phyloP scores from a whole-genome alignment of 148 eudicot species.

The Vaccinium darrowii region DNA sequence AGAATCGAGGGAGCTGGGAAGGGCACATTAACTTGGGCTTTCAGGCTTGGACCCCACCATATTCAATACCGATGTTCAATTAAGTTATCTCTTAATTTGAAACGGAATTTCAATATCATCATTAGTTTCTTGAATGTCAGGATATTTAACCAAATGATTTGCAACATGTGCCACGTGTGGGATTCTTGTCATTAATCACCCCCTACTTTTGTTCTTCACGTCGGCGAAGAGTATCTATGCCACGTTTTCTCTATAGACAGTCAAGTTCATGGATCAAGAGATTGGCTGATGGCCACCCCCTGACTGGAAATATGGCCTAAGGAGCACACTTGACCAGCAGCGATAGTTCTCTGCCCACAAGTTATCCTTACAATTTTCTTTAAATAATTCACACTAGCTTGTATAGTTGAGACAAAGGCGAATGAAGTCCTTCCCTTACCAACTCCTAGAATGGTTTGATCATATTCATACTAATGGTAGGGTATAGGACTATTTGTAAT shows the following conservation, averaged over 20 bases:
- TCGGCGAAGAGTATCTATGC: background rate
- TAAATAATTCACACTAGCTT: background rate
- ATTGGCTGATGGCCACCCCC: background rate
- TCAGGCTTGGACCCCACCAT: background rate
- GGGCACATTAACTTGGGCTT: background rate
- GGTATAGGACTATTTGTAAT: no score
- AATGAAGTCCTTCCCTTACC: no score
- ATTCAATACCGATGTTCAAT: background rate
- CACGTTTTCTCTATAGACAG: background rate
- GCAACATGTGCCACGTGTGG: no score
- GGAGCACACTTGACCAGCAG: background rate
- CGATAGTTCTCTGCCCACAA: background rate
- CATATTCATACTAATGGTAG: no score
- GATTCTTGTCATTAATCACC: background rate
- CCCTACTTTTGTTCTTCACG: background rate
- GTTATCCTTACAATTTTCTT: background rate
- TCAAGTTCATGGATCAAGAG: slow-evolving; percentile 8
- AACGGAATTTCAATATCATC: background rate
- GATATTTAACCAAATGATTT: background rate
- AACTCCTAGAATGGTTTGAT: no score
- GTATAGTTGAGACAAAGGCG: no score
- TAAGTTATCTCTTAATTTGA: background rate
- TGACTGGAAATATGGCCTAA: background rate
- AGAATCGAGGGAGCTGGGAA: background rate
- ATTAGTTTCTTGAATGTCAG: background rate